Evolutionary conservation across 2,329 filamentous ascomycete species (phyloP).

Genomic region (Venturia asperata): DNA sequence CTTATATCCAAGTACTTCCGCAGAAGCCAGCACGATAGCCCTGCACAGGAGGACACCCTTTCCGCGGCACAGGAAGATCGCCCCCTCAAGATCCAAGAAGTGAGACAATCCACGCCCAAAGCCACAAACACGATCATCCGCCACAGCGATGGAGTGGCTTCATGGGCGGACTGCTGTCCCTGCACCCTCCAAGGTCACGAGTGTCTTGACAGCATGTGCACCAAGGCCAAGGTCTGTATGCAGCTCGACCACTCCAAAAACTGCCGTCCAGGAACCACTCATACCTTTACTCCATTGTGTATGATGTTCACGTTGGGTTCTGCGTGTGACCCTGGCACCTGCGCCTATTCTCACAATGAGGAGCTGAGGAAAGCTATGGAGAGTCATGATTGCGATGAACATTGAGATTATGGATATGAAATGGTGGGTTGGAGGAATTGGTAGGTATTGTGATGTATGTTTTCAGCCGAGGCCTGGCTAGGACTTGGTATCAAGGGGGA

Average conservation of each 20-base stretch:
- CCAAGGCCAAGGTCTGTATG: conserved; percentile 11
- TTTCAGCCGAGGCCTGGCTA: no score
- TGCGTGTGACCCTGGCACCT: not conserved
- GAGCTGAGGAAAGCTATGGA: not conserved
- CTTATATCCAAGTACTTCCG: not conserved
- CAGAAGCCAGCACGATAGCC: not conserved
- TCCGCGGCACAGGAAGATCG: not conserved
- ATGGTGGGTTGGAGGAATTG: not conserved
- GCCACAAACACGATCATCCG: not conserved
- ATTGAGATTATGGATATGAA: not conserved
- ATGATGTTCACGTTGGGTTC: not conserved
- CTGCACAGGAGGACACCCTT: not conserved
- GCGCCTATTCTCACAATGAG: conserved; percentile 2
- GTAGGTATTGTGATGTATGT: no score
- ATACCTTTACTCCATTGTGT: not conserved
- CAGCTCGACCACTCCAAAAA: conserved; percentile 8
- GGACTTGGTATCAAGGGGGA: no score
- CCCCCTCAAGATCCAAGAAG: not conserved
- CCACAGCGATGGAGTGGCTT: not conserved
- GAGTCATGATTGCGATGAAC: conserved; percentile 6
- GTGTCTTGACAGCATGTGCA: not conserved
- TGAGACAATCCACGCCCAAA: not conserved
- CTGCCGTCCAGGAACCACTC: not conserved
- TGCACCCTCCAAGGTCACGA: conserved; percentile 1
- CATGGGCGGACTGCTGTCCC: conserved; percentile 6